Conservation (phyloP, 192 early-diverging fungal genomes). For the Mortierella claussenii region DNA sequence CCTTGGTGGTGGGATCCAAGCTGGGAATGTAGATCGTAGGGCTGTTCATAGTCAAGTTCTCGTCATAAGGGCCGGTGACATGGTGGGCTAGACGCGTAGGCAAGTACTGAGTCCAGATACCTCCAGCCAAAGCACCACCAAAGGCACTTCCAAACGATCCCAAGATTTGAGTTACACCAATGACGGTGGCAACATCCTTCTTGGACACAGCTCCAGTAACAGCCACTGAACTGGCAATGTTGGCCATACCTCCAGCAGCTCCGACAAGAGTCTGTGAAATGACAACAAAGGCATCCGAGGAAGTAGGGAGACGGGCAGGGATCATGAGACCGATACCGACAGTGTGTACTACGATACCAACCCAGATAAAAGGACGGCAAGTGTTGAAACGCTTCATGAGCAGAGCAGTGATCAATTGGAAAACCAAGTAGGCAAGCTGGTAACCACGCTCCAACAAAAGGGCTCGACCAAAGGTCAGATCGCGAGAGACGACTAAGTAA, state of each 20-base stretch:
- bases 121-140: conserved; percentile 40
- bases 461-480: conserved; percentile 5
- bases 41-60: conserved; percentile 19
- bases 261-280: conserved; percentile 50
- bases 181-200: conserved; percentile 31
- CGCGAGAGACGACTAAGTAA: conserved; percentile 38
- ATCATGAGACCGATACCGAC: conserved; percentile 49
- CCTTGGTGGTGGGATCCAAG: conserved; percentile 19
- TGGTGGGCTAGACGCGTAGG: conserved; percentile 15
- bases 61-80: conserved; percentile 46
- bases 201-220: conserved; percentile 36
- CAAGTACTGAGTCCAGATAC: conserved; percentile 49
- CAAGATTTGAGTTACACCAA: conserved; percentile 43
- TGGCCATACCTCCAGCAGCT: conserved; percentile 50
- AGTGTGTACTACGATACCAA: conserved; percentile 46
- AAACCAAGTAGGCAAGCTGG: conserved; percentile 34
- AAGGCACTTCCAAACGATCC: conserved; percentile 43
- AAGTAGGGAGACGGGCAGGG: conserved; percentile 26
- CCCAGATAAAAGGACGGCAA: conserved; percentile 36
- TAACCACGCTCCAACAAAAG: conserved; percentile 39
- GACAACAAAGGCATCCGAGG: conserved; percentile 34
- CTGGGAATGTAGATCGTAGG: conserved; percentile 3
- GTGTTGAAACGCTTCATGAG: conserved; percentile 40
- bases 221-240: conserved; percentile 32
- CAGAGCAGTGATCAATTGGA: conserved; percentile 24